A percentile compares a stretch with the other conserved stretches of the same genome.
Evolutionary conservation across 2,329 filamentous ascomycete genomes (phyloP).

Genomic region (Ceratocystis papillata): DNA sequence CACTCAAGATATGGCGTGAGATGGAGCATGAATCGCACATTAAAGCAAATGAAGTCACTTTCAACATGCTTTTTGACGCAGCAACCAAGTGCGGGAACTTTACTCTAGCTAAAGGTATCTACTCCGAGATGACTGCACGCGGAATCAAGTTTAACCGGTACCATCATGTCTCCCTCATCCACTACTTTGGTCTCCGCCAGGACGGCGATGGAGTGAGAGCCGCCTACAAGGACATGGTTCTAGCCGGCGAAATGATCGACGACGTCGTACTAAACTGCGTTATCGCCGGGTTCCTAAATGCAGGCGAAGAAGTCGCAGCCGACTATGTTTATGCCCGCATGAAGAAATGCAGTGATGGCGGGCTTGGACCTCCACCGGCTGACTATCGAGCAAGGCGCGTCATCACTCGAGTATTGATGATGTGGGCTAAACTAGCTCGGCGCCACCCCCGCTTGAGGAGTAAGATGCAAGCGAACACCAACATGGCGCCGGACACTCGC

Average conservation of each 20-base stretch:
- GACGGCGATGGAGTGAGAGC: conserved; percentile 64
- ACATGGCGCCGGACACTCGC: conserved; percentile 57
- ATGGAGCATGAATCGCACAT: conserved; percentile 69
- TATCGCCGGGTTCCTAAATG: conserved; percentile 64
- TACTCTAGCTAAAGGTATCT: conserved; percentile 69
- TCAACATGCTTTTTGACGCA: conserved; percentile 85
- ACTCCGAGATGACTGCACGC: conserved; percentile 66
- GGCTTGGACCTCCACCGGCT: conserved; percentile 27
- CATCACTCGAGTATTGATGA: conserved; percentile 46
- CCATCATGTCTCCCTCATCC: conserved; percentile 71
- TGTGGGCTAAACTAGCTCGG: conserved; percentile 46
- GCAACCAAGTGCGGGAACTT: conserved; percentile 80
- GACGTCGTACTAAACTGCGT: conserved; percentile 78
- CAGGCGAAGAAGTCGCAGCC: conserved; percentile 65
- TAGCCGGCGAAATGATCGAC: conserved; percentile 77
- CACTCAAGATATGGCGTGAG: conserved; percentile 70
- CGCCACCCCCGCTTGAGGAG: conserved; percentile 14
- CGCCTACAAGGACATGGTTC: conserved; percentile 74
- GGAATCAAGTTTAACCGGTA: conserved; percentile 61
- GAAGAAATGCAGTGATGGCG: conserved; percentile 47
- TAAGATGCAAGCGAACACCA: conserved; percentile 37
- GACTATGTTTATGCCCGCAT: conserved; percentile 75
- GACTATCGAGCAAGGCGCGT: conserved; percentile 40
- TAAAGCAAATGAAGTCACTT: conserved; percentile 63
- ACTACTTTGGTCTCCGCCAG: conserved; percentile 65